A percentile compares a stretch with the other conserved stretches of the same genome.
These are phyloP conservation scores for Pelargonium fulgidum DNA, from an alignment of 441 rosid species.

Conservation along the genomic window DNA sequence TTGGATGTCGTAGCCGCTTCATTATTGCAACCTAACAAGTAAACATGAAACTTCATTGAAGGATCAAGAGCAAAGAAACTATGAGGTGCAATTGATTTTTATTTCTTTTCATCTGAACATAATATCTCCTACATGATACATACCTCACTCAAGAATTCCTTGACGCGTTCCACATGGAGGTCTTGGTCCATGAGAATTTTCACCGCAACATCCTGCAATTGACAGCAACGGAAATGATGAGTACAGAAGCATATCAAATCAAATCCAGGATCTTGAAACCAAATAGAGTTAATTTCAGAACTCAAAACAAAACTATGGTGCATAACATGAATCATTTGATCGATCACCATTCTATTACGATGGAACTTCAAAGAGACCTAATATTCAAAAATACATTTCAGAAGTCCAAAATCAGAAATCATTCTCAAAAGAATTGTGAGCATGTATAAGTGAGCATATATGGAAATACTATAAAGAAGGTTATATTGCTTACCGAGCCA, in stretches of 20 bases:
- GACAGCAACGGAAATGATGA: slow-evolving; percentile 1
- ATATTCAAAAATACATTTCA: neutral
- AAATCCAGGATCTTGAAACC: neutral
- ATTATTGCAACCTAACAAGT: slow-evolving; percentile 77
- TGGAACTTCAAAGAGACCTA: neutral
- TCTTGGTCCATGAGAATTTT: slow-evolving; percentile 99
- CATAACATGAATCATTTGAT: neutral
- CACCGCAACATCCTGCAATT: slow-evolving; percentile 94
- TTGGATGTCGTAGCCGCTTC: slow-evolving; percentile 98
- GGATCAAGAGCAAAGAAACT: slow-evolving; percentile 18
- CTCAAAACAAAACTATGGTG: neutral
- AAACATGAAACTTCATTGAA: slow-evolving; percentile 19
- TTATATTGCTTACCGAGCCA: slow-evolving; percentile 72
- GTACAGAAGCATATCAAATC: neutral
- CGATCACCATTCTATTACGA: neutral
- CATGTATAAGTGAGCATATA: no score
- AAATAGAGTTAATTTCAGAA: neutral
- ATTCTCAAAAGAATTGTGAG: neutral
- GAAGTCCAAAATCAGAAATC: neutral
- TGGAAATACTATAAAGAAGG: neutral
- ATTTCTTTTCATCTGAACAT: slow-evolving; percentile 8
- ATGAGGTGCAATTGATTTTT: neutral
- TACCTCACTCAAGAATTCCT: slow-evolving; percentile 96
- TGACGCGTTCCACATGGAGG: slow-evolving; percentile 70
- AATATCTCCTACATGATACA: slow-evolving; percentile 15